phyloP scores from a whole-genome alignment of 225 moss, liverwort and hornwort genomes.

The Ulota crispa region DNA sequence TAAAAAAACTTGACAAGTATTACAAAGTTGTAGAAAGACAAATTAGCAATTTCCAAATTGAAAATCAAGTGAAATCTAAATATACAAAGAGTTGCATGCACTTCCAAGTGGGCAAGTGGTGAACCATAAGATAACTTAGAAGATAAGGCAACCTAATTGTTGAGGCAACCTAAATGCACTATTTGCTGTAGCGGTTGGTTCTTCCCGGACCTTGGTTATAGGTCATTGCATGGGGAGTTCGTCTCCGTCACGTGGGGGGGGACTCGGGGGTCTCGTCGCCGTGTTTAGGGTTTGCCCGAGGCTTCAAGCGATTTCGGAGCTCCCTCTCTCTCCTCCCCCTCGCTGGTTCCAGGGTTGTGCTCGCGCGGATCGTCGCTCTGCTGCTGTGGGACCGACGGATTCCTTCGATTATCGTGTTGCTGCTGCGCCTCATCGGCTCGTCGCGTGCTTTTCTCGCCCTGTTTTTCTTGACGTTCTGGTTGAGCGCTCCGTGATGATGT shows the following conservation, averaged over 20 bases:
- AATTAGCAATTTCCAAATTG: too few species aligned
- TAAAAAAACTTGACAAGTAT: too few species aligned
- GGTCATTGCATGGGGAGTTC: neutral
- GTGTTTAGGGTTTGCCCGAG: constrained; percentile 16
- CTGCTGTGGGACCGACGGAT: neutral
- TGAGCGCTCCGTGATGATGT: constrained; percentile 17
- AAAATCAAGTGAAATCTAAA: too few species aligned
- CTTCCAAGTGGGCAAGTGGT: too few species aligned
- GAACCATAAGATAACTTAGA: too few species aligned
- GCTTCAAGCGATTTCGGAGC: neutral
- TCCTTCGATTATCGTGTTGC: constrained; percentile 1
- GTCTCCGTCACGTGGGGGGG: neutral
- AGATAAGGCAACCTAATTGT: too few species aligned
- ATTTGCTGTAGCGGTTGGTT: too few species aligned
- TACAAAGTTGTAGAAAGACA: too few species aligned
- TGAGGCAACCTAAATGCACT: too few species aligned
- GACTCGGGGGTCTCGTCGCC: neutral
- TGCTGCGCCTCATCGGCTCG: neutral
- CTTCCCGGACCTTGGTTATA: too few species aligned
- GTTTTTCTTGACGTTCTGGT: neutral
- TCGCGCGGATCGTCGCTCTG: neutral
- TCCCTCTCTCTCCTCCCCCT: neutral
- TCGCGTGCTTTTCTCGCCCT: neutral
- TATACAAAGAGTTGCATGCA: too few species aligned
- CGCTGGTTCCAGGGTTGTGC: neutral